Evolutionary conservation across 148 eudicot genomes (phyloP).

Genomic region (Vaccinium vitisidaea): DNA sequence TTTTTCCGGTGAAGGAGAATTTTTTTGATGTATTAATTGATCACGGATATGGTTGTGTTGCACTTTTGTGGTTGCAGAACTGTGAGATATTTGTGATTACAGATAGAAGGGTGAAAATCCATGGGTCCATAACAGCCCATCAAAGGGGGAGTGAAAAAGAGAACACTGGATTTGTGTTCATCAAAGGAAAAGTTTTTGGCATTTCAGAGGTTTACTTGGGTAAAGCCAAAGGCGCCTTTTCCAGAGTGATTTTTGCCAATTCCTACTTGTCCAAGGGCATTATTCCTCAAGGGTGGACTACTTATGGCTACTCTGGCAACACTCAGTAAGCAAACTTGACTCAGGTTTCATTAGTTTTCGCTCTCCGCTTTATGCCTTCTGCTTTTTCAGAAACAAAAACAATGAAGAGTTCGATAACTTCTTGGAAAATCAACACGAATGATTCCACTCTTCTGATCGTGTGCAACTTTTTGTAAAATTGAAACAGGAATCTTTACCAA

Average conservation of each 20-base stretch:
- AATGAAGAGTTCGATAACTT: not conserved
- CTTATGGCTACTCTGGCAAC: conserved; percentile 61
- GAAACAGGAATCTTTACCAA: conserved; percentile 54
- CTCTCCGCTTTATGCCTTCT: not conserved
- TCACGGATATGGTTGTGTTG: not conserved
- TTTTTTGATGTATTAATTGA: not conserved
- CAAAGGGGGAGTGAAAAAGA: conserved; percentile 42
- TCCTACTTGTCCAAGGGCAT: conserved; percentile 65
- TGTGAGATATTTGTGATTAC: conserved; percentile 74
- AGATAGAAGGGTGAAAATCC: conserved; percentile 51
- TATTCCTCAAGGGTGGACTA: conserved; percentile 71
- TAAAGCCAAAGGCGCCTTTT: conserved; percentile 63
- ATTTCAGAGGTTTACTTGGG: conserved; percentile 61
- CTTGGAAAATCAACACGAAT: too few species aligned
- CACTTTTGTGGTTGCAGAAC: conserved; percentile 34
- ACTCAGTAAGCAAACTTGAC: conserved; percentile 45
- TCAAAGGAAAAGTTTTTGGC: conserved; percentile 57
- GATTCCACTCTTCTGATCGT: not conserved
- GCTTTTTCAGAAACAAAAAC: not conserved
- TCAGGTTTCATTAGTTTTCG: not conserved
- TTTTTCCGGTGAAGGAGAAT: not conserved
- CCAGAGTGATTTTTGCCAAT: conserved; percentile 73
- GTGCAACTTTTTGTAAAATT: not conserved
- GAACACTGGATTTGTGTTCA: conserved; percentile 66
- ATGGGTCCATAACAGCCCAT: conserved; percentile 83